Base-by-base conservation (phyloP, 2,329 filamentous ascomycete genomes). In the Exophiala dermatitidis region DNA sequence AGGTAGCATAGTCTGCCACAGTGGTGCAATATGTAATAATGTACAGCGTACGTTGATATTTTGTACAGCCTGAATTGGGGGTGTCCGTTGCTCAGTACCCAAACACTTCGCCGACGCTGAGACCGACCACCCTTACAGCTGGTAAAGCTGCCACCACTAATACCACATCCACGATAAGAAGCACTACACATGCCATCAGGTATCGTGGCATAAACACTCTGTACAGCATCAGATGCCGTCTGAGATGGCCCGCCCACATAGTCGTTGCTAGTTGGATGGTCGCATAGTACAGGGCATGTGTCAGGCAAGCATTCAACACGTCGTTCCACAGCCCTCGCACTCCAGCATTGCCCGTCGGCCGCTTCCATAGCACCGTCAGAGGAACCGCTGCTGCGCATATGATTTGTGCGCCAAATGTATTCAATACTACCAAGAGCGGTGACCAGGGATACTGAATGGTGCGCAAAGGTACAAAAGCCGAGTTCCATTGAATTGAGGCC, bases 221-320 rank as follows among this genome's bases (percentile, higher is more conserved):
- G 72, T 93, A 98, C 31, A 98, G 78, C 93, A 98, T 98, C 59
- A 98, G 77, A 74, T 98, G 93, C 48, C 93, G 79, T 50, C 93
- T 78, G 64, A 98, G 72, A 72, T 89, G 84, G 1, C 88, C 90
- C 0, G 91, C 88, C 85, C 91, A 96, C 68, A 86, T 82, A 63
- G 93, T 94, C 3, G 90, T 95, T 0, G 89, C 88, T 26, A 95
- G 71, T 30, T 85, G 85, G 66, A 96, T 80, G 5, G 87, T 85
- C 3, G 88, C 88, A 66, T 90, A 93, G 67, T 91, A 95, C 1
- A 86, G 74, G 4, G 91, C 71, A 65, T 95, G 90, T 29, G 84
- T 85, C 10, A 81, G 85, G 49, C 90, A 75, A 0, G 84, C 83
- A 53, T 84, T 82, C 12, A 83, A 82, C 1, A 89, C 80, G 42